A percentile compares a stretch with the other conserved stretches of the same genome.
phyloP scores from a whole-genome alignment of 1,284 basidiomycete genomes.

The Sporisorium scitamineum region DNA sequence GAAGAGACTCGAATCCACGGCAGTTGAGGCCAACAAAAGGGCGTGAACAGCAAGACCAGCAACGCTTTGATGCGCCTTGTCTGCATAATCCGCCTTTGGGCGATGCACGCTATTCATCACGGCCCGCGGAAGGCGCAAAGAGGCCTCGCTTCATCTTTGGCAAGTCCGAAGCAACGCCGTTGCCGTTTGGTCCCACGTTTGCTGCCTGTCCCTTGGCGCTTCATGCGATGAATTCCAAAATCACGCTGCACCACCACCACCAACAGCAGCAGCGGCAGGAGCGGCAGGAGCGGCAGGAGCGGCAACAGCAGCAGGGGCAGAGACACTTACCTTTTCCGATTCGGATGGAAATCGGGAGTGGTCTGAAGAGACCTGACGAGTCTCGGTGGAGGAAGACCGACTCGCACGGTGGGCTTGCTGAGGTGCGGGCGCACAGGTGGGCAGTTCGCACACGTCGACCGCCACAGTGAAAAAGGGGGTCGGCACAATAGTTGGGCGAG shows the following conservation, averaged over 20 bases:
- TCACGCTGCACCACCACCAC: neutral
- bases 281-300: neutral
- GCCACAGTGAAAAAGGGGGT: slow-evolving; percentile 5
- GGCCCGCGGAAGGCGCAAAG: slow-evolving; percentile 22
- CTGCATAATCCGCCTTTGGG: neutral
- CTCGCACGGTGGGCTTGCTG: slow-evolving; percentile 23
- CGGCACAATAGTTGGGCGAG: slow-evolving; percentile 1
- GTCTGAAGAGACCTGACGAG: neutral
- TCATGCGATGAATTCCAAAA: neutral
- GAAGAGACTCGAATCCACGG: neutral
- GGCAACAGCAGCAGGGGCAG: neutral
- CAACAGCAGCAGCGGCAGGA: neutral
- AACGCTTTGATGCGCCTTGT: neutral
- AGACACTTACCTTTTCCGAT: neutral
- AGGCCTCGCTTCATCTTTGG: slow-evolving; percentile 28
- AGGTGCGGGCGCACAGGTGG: slow-evolving; percentile 10
- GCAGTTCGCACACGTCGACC: neutral
- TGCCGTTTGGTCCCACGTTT: slow-evolving; percentile 6
- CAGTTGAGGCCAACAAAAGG: neutral
- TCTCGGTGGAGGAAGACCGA: neutral
- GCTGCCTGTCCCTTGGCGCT: slow-evolving; percentile 1
- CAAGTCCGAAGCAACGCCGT: neutral
- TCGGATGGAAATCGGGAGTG: slow-evolving; percentile 2
- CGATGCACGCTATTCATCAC: slow-evolving; percentile 1
- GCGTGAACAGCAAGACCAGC: neutral